These are phyloP conservation scores for Botrytis medusae DNA, from an alignment of 2,329 filamentous ascomycete species.

Conservation along the genomic window DNA sequence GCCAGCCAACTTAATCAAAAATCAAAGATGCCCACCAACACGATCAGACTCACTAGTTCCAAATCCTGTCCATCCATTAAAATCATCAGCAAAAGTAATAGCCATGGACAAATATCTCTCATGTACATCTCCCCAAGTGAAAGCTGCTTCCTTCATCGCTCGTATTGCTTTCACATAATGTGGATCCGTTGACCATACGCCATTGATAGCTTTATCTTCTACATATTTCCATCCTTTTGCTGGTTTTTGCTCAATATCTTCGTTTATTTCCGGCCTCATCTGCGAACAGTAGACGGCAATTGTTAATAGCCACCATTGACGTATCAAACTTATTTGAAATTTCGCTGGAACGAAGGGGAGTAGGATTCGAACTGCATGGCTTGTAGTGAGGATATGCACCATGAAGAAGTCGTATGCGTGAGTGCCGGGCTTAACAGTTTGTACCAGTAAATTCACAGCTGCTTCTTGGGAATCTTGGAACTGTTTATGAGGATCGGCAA, in stretches of 20 bases:
- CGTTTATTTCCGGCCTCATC: slow-evolving; percentile 68
- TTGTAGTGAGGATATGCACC: slow-evolving; percentile 78
- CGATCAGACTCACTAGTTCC: slow-evolving; percentile 6
- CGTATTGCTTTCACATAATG: slow-evolving; percentile 83
- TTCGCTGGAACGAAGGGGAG: slow-evolving; percentile 72
- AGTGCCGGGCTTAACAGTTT: slow-evolving; percentile 55
- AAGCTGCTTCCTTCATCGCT: slow-evolving; percentile 70
- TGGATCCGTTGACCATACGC: slow-evolving; percentile 67
- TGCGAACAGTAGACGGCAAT: slow-evolving; percentile 76
- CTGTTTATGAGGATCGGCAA: slow-evolving; percentile 67
- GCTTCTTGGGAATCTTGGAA: slow-evolving; percentile 71
- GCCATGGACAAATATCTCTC: slow-evolving; percentile 67
- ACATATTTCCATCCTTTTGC: slow-evolving; percentile 74
- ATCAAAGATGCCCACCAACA: background rate
- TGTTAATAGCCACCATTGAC: slow-evolving; percentile 87
- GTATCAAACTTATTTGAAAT: slow-evolving; percentile 71
- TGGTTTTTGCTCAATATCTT: slow-evolving; percentile 57
- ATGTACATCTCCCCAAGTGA: slow-evolving; percentile 71
- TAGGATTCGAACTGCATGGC: slow-evolving; percentile 83
- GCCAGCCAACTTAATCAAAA: background rate
- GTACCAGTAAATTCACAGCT: slow-evolving; percentile 61
- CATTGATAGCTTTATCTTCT: slow-evolving; percentile 66
- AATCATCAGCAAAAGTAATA: slow-evolving; percentile 71
- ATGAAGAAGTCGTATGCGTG: slow-evolving; percentile 80
- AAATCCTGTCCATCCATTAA: slow-evolving; percentile 60